Base-by-base conservation (phyloP, 2,329 filamentous ascomycete genomes). In the Trichoderma koningiopsis region DNA sequence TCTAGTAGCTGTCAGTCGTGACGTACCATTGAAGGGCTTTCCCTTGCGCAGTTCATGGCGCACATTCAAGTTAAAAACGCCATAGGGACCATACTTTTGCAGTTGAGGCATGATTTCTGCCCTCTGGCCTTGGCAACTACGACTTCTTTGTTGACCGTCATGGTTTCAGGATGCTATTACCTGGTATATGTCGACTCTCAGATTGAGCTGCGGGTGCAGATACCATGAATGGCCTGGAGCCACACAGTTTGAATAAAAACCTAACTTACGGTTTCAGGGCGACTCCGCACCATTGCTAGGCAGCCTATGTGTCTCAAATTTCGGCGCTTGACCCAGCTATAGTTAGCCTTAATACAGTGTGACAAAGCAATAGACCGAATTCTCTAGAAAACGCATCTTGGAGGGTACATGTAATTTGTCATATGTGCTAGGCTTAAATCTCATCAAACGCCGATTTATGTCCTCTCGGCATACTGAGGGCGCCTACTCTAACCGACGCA, bases 81-180 rank as follows among this genome's bases (percentile, higher is more conserved):
- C n/a, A 16, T 4, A 5, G 35, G 14, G 43, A n/a, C 24, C 62
- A 37, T 69, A 69, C 68, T 47, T 58, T 65, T 64, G 24, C 68
- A 69, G 29, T 69, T 69, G 13, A 69, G 33, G 29, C 62, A 69
- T 43, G 68, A 67, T 16, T 60, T 69, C 31, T 67, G 62, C 10
- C 62, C 68, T 52, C 53, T 37, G 16, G 59, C 22, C n/a, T 13
- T 37, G 5, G 5, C 8, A 8, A 19, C 2, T 3, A 22, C 8
- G 7, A 19, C 22, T 31, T 60, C 33, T 40, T 43, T 33, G n/a
- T 19, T 40, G 14, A 31, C 10, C 65, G 60, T 60, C 16, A 53
- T 60, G 57, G 5, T 8, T 11, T 29, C 5, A 5, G 14, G 6
- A 43, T 22, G 22, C 11, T 22, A 31, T n/a, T 31, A 35, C 1